Percentiles rank a stretch among this genome's conserved stretches.
Conservation (phyloP, 2,329 filamentous ascomycete species). For the Arthroderma uncinatum region DNA sequence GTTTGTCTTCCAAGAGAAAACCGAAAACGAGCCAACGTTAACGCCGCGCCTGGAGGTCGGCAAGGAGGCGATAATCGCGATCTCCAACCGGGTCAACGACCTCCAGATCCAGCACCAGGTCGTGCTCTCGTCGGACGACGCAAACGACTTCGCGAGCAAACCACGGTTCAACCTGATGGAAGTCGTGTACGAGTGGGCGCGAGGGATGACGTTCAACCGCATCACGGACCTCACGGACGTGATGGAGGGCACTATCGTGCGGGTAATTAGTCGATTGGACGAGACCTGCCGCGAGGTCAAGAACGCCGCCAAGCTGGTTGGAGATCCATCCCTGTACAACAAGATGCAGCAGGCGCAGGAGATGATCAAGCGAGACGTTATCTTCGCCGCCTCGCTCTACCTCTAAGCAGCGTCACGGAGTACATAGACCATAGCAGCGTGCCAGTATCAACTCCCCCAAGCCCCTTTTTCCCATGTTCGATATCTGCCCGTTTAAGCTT, state of each 20-base stretch:
- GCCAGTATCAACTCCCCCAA: neutral
- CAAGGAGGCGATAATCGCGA: conserved; percentile 72
- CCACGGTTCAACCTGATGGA: conserved; percentile 91
- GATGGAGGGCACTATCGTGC: conserved; percentile 90
- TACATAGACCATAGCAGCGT: neutral
- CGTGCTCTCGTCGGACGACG: conserved; percentile 77
- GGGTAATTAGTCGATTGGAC: conserved; percentile 85
- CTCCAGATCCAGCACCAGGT: conserved; percentile 87
- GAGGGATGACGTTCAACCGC: conserved; percentile 96
- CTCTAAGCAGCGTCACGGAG: conserved; percentile 61
- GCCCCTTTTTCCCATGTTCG: neutral
- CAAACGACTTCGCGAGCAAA: conserved; percentile 78
- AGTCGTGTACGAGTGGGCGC: conserved; percentile 96
- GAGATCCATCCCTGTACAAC: conserved; percentile 79
- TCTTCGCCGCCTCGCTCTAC: conserved; percentile 76
- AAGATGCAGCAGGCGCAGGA: conserved; percentile 98
- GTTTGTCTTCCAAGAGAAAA: conserved; percentile 98
- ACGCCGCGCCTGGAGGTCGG: conserved; percentile 73
- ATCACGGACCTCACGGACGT: conserved; percentile 95
- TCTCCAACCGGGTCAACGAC: conserved; percentile 84
- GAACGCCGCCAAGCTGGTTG: conserved; percentile 89
- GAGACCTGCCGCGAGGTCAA: conserved; percentile 96
- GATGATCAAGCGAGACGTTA: conserved; percentile 93
- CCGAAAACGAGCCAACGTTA: conserved; percentile 65
- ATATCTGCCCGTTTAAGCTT: neutral